Base-by-base conservation (phyloP, 306 rosid species). In the Amphicarpaea edgeworthii region DNA sequence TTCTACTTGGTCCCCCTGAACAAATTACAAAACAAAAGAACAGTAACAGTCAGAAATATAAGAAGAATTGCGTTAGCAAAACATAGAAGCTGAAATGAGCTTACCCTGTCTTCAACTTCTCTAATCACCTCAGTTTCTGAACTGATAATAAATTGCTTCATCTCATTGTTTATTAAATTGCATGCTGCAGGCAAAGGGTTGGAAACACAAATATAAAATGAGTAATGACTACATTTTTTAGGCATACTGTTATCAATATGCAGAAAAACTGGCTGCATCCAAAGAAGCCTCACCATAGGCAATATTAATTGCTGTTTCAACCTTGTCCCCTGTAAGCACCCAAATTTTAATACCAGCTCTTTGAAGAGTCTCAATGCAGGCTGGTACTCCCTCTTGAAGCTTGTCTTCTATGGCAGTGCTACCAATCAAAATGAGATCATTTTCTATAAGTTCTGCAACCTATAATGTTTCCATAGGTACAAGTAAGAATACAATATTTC, bases 331-430 rank as follows among this genome's bases (percentile, higher is more conserved):
- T 8, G 98, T 93, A 43, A 93, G 89, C 67, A 93, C 85, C 98
- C 98, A 93, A 80, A 93, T 86, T 85, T 93, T 93, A 84, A 93
- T 93, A 65, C 98, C 98, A 79, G 98, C 98, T 82, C 88, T 83
- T 57, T 93, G 77, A 58, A 93, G 96, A 81, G 96, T 93, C 87
- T 88, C 94, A 78, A 93, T 90, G 82, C 98, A 91, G 73, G 82
- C 78, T 53, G 98, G 98, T 50, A 93, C 98, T 66, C 98, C 98
- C 84, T 93, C 98, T 88, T 94, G 97, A 86, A 94, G 98, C 83
- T 94, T 94, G 84, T 94, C 98, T 85, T 94, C 98, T 20, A 94
- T 94, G 65, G 98, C 98, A 75, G 98, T 94, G 86, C 90, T 87
- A 81, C 98, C 98, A 78, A 94, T 85, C 82, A 94, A 88, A 77